phyloP scores from a whole-genome alignment of 768 basidiomycete species.

The Amanita pseudoporphyria region DNA sequence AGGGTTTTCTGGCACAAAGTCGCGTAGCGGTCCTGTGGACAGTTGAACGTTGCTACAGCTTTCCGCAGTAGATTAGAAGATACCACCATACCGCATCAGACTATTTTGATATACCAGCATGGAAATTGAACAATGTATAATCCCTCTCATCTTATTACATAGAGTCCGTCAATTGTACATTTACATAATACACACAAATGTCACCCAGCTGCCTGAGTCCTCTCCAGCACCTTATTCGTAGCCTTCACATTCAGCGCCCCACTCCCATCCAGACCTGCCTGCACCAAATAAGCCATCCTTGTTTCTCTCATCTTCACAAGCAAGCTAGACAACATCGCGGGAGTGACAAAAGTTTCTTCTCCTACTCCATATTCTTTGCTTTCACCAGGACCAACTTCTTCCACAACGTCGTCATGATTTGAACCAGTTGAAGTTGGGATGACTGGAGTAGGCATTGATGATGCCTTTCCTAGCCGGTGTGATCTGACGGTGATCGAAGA shows the following conservation, averaged over 20 bases:
- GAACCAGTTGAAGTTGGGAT: neutral
- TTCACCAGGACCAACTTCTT: neutral
- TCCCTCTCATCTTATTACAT: too few species aligned
- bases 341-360: slow-evolving; percentile 30
- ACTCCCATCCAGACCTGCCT: neutral
- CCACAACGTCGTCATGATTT: neutral
- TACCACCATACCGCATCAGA: too few species aligned
- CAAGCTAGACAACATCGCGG: slow-evolving; percentile 43
- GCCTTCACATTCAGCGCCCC: neutral
- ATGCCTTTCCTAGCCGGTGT: neutral
- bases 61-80: too few species aligned
- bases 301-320: slow-evolving; percentile 61
- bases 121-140: too few species aligned
- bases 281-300: slow-evolving; percentile 40
- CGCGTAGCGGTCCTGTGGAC: too few species aligned
- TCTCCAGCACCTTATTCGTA: slow-evolving; percentile 68
- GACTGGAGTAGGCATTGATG: too few species aligned
- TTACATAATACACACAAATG: too few species aligned
- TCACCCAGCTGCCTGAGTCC: slow-evolving; percentile 61
- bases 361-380: neutral
- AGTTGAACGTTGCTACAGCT: too few species aligned
- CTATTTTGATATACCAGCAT: too few species aligned
- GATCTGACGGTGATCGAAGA: neutral
- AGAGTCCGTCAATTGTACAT: too few species aligned
- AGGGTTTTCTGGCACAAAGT: too few species aligned